Base-by-base conservation (phyloP, 2,329 filamentous ascomycete genomes). In the Diaporthe sp. region DNA sequence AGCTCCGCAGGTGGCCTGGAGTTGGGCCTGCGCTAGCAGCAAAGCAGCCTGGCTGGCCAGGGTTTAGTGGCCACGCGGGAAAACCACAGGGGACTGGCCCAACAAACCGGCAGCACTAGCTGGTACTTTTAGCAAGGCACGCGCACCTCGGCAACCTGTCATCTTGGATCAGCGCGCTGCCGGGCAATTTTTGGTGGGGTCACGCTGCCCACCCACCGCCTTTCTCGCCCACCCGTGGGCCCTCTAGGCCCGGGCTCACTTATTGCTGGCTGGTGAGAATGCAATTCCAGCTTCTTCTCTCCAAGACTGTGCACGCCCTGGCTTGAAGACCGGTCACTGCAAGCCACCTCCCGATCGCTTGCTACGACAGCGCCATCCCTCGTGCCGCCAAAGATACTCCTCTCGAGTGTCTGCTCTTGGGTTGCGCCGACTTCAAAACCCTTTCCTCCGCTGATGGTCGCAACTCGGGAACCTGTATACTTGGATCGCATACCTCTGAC, bases 111-210 rank as follows among this genome's bases (percentile, higher is more conserved):
- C 57, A 51, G 65, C 65, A 25, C 71, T 73, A 65, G 71, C 31
- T 55, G 31, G 60, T 61, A 61, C 47, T 73, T 72, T 58, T 61
- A 61, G 70, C 28, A 49, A 60, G 53, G 39, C 70, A 61, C 70
- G 70, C 70, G 70, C 70, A 55, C 71, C 71, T 72, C 71, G 71
- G 71, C 71, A 61, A 72, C 57, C 49, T 55, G 65, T 70, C 65
- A 55, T 70, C 65, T 55, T 28, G 34, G 65, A 70, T 22, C 65
- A 70, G 65, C 65, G 31, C 49, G 47, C 65, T 70, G 65, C 65
- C 15, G 47, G 10, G n/a, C 58, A 39, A 44, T 34, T 72, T 72
- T 63, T 61, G 57, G 71, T 63, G 57, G 71, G 71, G 71, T 72
- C 71, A 72, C 71, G 44, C 53, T 61, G 58, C 71, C 55, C 42